Conservation (phyloP, 352 stramenopile species). For the Phytophthora palmivora region DNA sequence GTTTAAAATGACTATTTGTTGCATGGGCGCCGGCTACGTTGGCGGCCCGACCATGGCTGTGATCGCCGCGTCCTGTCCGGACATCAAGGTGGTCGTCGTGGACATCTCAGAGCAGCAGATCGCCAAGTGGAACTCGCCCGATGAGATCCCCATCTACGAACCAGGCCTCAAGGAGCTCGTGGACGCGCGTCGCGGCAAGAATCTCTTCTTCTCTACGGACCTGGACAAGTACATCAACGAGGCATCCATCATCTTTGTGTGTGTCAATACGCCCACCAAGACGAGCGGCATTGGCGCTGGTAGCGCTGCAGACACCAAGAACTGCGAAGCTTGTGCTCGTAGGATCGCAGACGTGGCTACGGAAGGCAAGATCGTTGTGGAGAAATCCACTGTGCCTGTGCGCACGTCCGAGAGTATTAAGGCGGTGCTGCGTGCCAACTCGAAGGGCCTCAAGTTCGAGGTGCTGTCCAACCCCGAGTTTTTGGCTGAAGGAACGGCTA, state of each 20-base stretch:
- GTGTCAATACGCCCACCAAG: slow-evolving; percentile 99
- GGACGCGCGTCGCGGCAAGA: slow-evolving; percentile 90
- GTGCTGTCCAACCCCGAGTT: slow-evolving; percentile 99
- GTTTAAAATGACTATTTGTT: slow-evolving; percentile 93
- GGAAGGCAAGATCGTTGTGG: slow-evolving; percentile 98
- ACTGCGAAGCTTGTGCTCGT: slow-evolving; percentile 98
- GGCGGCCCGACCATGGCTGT: slow-evolving; percentile 99
- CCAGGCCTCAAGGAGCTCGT: slow-evolving; percentile 98
- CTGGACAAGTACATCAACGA: slow-evolving; percentile 97
- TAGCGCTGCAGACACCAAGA: slow-evolving; percentile 98
- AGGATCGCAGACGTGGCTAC: slow-evolving; percentile 97
- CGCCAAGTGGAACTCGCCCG: slow-evolving; percentile 96
- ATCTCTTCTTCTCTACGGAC: slow-evolving; percentile 99
- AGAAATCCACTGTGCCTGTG: slow-evolving; percentile 99
- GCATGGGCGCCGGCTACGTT: slow-evolving; percentile 99
- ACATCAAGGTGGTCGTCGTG: slow-evolving; percentile 98
- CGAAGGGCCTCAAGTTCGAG: slow-evolving; percentile 94
- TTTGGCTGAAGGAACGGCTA: slow-evolving; percentile 98
- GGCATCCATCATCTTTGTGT: slow-evolving; percentile 99
- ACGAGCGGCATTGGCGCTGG: slow-evolving; percentile 96
- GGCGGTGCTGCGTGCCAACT: slow-evolving; percentile 95
- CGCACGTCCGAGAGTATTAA: slow-evolving; percentile 97
- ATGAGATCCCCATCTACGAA: slow-evolving; percentile 99
- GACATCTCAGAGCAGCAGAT: slow-evolving; percentile 97
- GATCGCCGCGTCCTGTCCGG: slow-evolving; percentile 97